Percentiles rank a stretch among this genome's conserved stretches.
Conservation (phyloP, 805 yeast species). For the Wickerhamiella bombiphila region DNA sequence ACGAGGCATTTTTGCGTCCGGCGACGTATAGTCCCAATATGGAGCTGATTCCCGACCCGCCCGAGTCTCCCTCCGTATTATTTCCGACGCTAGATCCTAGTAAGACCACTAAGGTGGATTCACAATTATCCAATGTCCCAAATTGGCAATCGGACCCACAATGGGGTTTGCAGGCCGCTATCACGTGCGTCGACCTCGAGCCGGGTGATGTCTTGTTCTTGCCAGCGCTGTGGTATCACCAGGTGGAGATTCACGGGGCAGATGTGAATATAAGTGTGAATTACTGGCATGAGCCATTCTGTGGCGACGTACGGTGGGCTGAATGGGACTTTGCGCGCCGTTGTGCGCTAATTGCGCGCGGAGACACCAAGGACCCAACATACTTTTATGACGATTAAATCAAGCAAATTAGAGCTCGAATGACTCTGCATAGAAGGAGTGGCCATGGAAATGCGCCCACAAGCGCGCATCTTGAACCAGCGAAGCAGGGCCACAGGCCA, state of each 20-base stretch:
- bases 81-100: conserved; percentile 25
- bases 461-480: conserved; percentile 11
- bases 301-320: conserved; percentile 19
- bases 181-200: conserved; percentile 20
- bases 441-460: conserved; percentile 11
- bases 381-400: neutral
- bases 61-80: conserved; percentile 12
- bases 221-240: conserved; percentile 30
- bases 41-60: conserved; percentile 10
- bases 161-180: conserved; percentile 10
- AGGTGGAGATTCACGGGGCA: conserved; percentile 20
- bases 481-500: conserved; percentile 19
- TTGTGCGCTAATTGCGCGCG: neutral
- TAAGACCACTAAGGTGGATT: neutral
- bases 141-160: conserved; percentile 12
- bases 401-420: neutral
- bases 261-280: conserved; percentile 20
- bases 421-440: neutral
- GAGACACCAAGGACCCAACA: conserved; percentile 1
- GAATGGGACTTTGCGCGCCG: conserved; percentile 22
- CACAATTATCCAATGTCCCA: too few relatives aligned
- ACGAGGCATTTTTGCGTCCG: conserved; percentile 20
- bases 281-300: conserved; percentile 23
- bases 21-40: conserved; percentile 21
- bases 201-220: conserved; percentile 27